phyloP scores from a whole-genome alignment of 1,284 basidiomycete genomes.

The Rhodotorula sp. region DNA sequence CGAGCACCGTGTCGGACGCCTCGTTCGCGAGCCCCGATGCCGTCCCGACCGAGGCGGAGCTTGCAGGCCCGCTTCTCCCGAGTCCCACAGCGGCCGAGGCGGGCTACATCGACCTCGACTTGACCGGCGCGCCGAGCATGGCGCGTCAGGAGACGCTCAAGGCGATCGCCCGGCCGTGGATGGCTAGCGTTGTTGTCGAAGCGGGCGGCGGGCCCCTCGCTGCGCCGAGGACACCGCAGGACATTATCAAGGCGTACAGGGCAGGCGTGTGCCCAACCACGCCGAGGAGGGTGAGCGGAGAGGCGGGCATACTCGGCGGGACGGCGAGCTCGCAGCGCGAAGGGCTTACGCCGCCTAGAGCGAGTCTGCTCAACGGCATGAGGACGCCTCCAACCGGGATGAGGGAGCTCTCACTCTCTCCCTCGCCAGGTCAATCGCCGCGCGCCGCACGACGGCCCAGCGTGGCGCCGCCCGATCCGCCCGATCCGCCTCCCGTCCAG shows the following conservation, averaged over 20 bases:
- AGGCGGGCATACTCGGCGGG: background rate
- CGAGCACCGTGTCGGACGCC: constrained; percentile 16
- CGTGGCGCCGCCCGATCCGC: background rate
- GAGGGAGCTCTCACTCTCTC: background rate
- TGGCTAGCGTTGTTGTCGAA: background rate
- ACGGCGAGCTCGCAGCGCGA: background rate
- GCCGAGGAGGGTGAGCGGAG: background rate
- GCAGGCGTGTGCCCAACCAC: background rate
- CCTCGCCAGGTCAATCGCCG: background rate
- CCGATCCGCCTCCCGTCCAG: background rate
- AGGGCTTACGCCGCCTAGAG: background rate
- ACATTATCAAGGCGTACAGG: constrained; percentile 1
- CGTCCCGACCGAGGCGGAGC: background rate
- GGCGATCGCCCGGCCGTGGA: constrained; percentile 12
- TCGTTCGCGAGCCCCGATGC: constrained; percentile 17
- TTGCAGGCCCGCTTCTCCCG: background rate
- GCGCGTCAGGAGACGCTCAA: constrained; percentile 18
- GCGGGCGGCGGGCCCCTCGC: background rate
- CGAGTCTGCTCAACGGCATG: background rate
- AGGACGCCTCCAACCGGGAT: background rate
- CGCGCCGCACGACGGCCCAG: background rate
- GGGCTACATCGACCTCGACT: background rate
- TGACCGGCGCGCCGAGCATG: constrained; percentile 10
- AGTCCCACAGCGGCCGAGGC: background rate
- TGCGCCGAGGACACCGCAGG: constrained; percentile 11